A percentile compares a stretch with the other conserved stretches of the same genome.
Evolutionary conservation across 139 green algal genomes (phyloP).

Genomic region (Haematococcus sp.): DNA sequence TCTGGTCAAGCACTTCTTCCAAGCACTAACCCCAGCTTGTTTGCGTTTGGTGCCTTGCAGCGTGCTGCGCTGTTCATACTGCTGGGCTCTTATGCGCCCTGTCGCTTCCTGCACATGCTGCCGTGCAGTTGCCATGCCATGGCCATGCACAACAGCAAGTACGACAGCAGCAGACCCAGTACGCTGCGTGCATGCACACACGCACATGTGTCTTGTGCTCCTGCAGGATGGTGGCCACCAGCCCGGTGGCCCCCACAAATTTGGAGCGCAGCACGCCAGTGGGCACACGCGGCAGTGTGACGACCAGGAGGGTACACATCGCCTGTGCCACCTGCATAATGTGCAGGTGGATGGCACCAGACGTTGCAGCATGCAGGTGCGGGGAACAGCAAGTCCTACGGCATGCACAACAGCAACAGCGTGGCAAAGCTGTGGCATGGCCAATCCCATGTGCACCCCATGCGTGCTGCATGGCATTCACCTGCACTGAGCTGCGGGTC

Average conservation of each 20-base stretch:
- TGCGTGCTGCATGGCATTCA: slow-evolving; percentile 5
- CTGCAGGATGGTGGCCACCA: slow-evolving; percentile 51
- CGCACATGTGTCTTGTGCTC: slow-evolving; percentile 33
- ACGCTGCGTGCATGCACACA: not conserved
- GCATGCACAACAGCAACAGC: too few species aligned
- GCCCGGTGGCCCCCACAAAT: slow-evolving; percentile 31
- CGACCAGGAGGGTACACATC: slow-evolving; percentile 62
- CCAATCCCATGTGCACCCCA: not conserved
- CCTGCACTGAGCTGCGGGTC: slow-evolving; percentile 45
- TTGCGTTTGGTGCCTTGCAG: too few species aligned
- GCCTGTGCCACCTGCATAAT: slow-evolving; percentile 51
- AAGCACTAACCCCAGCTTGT: too few species aligned
- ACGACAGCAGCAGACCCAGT: too few species aligned
- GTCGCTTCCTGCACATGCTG: too few species aligned
- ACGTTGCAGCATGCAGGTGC: not conserved
- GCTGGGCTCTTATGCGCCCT: too few species aligned
- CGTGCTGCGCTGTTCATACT: too few species aligned
- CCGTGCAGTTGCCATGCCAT: too few species aligned
- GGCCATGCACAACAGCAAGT: too few species aligned
- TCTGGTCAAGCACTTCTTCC: too few species aligned
- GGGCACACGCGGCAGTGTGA: slow-evolving; percentile 56
- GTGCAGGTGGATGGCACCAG: not conserved
- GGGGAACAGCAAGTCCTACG: not conserved
- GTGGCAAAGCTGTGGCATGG: too few species aligned
- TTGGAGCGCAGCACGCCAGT: slow-evolving; percentile 58